Conservation (phyloP, 1,284 basidiomycete genomes). For the Marasmius oreades region DNA sequence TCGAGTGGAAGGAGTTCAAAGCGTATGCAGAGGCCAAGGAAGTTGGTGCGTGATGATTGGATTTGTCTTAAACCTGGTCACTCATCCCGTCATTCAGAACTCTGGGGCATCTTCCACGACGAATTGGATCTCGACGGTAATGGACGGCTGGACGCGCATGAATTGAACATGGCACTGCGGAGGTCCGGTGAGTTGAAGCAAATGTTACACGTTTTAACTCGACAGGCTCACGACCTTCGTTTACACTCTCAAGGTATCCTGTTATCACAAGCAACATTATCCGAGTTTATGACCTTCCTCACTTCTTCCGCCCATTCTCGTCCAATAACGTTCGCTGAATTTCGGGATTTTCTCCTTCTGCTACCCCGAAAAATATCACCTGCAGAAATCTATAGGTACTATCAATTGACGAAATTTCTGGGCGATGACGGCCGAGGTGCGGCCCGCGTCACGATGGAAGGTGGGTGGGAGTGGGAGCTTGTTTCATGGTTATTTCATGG, state of each 20-base stretch:
- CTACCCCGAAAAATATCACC: slow-evolving; percentile 80
- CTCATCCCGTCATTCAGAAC: slow-evolving; percentile 47
- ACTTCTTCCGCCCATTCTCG: slow-evolving; percentile 64
- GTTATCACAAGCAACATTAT: slow-evolving; percentile 60
- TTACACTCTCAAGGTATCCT: slow-evolving; percentile 53
- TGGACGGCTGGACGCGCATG: slow-evolving; percentile 72
- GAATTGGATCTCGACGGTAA: slow-evolving; percentile 86
- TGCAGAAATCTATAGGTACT: slow-evolving; percentile 84
- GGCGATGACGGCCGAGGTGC: slow-evolving; percentile 75
- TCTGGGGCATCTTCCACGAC: slow-evolving; percentile 88
- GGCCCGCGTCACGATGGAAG: slow-evolving; percentile 85
- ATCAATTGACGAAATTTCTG: slow-evolving; percentile 73
- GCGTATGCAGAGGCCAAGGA: slow-evolving; percentile 76
- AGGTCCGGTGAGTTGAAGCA: slow-evolving; percentile 56
- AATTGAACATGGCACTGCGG: slow-evolving; percentile 65
- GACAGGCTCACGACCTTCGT: slow-evolving; percentile 2
- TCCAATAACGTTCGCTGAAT: slow-evolving; percentile 81
- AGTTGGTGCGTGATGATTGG: slow-evolving; percentile 48
- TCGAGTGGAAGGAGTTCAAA: slow-evolving; percentile 80
- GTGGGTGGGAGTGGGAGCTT: slow-evolving; percentile 35
- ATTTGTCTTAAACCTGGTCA: background rate
- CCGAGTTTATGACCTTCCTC: slow-evolving; percentile 80
- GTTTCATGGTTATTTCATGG: slow-evolving; percentile 10
- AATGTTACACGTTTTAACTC: background rate
- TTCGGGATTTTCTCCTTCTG: slow-evolving; percentile 86